These are phyloP conservation scores for Podila minutissima DNA, from an alignment of 192 early-diverging fungal genomes.

Conservation along the genomic window DNA sequence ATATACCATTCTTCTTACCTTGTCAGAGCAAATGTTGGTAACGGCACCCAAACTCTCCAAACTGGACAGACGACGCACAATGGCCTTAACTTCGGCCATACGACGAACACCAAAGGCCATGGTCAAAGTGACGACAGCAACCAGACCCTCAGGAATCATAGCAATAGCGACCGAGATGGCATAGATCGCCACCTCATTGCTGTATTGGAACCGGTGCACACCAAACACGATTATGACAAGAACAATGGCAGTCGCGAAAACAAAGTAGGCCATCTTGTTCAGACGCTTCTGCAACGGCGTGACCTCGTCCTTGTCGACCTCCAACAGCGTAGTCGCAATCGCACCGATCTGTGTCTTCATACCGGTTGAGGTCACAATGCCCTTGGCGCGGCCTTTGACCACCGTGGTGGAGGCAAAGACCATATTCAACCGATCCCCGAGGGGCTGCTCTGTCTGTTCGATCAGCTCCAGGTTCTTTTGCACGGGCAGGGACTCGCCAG, in stretches of 20 bases:
- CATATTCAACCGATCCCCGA: slow-evolving; percentile 91
- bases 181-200: slow-evolving; percentile 67
- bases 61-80: slow-evolving; percentile 87
- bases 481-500: slow-evolving; percentile 87
- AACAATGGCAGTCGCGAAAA: slow-evolving; percentile 78
- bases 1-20: slow-evolving; percentile 21
- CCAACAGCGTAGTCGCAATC: slow-evolving; percentile 84
- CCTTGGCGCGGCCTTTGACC: slow-evolving; percentile 90
- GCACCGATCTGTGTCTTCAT: slow-evolving; percentile 91
- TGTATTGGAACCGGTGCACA: slow-evolving; percentile 67
- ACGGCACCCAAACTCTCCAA: slow-evolving; percentile 92
- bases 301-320: slow-evolving; percentile 57
- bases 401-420: slow-evolving; percentile 89
- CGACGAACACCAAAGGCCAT: slow-evolving; percentile 89
- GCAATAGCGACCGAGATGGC: slow-evolving; percentile 89
- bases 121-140: slow-evolving; percentile 93
- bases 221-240: slow-evolving; percentile 86
- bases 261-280: slow-evolving; percentile 76
- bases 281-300: slow-evolving; percentile 75
- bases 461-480: slow-evolving; percentile 75
- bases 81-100: slow-evolving; percentile 86
- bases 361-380: slow-evolving; percentile 84
- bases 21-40: slow-evolving; percentile 95
- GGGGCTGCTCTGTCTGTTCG: slow-evolving; percentile 70
- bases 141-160: slow-evolving; percentile 92